Percentiles rank a stretch among this genome's conserved stretches.
phyloP scores from a whole-genome alignment of 2,329 filamentous ascomycete genomes.

The Colletotrichum agaves region DNA sequence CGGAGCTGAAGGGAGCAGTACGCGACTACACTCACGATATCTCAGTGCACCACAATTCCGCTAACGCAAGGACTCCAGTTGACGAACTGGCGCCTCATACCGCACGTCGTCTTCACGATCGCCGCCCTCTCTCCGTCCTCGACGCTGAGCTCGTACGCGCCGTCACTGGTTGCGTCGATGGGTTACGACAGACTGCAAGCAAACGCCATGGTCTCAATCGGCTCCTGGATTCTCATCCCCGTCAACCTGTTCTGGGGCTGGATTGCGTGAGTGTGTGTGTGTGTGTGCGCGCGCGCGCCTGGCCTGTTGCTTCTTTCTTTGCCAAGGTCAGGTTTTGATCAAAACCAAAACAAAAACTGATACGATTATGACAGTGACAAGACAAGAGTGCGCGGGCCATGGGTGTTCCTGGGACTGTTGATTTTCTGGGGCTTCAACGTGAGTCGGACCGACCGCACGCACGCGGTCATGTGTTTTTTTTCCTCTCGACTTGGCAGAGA shows the following conservation, averaged over 20 bases:
- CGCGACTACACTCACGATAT: conserved; percentile 18
- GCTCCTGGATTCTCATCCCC: conserved; percentile 47
- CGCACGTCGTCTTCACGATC: conserved; percentile 48
- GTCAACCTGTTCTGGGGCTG: conserved; percentile 48
- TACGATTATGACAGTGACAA: conserved; percentile 35
- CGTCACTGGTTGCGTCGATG: conserved; percentile 47
- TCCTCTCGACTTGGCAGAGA: neutral
- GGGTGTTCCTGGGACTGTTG: conserved; percentile 45
- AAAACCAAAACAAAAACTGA: conserved; percentile 21
- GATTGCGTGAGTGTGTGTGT: conserved; percentile 38
- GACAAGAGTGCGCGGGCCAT: conserved; percentile 39
- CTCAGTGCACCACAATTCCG: neutral
- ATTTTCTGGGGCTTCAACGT: conserved; percentile 44
- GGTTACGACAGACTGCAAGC: conserved; percentile 49
- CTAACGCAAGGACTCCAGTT: conserved; percentile 41
- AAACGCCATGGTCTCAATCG: conserved; percentile 50
- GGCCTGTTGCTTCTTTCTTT: neutral
- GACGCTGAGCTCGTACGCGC: conserved; percentile 45
- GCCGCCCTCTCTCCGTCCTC: conserved; percentile 44
- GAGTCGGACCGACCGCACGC: conserved; percentile 18
- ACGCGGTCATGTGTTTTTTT: neutral
- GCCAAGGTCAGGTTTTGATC: neutral
- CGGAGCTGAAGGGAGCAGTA: conserved; percentile 49
- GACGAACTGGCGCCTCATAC: conserved; percentile 50
- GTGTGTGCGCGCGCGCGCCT: conserved; percentile 31